Base-by-base conservation (phyloP, 495 filamentous ascomycete genomes). In the Lasiosphaeria ovina region DNA sequence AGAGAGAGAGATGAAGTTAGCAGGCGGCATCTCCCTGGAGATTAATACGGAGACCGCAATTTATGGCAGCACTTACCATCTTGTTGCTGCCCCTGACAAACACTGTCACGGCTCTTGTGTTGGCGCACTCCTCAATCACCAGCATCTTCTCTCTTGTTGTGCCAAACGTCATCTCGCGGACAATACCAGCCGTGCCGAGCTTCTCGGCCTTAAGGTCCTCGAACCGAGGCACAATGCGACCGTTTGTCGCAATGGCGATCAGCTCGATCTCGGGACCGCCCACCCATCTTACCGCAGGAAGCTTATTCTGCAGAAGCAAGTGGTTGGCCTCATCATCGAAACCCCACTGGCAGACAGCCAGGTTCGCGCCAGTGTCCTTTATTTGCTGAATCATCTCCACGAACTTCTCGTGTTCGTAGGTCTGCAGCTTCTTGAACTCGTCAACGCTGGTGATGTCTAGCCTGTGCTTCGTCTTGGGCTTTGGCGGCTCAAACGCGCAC, bases 381-480 rank as follows among this genome's bases (percentile, higher is more conserved):
- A 99, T 93, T 74, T 97, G 88, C 70, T 96, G 81, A 66, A 99
- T 96, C 94, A 99, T 99, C 79, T 98, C 94, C 57, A 89, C 84
- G 71, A 99, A 99, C 75, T 97, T 99, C 72, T 89, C 86, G 60
- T 85, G 87, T 76, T 99, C 94, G 75, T 99, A 99, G 49, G 81
- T 89, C 69, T 99, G 94, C 60, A 99, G 77, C 70, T 91, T 92
- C 81, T 94, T 96, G 80, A 96, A 99, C 75, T 99, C 94, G 61
- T 97, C 93, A 9, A 99, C 93, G 51, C 86, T 90, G 58, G 92
- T 95, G 72, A 99, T 99, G 66, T 99, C 95, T 35, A 99, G 83
- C 83, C 96, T 97, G 79, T 99, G 94, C 84, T 99, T 99, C 33
- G 94, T 99, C 86, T 99, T 99, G 51, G 94, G 94, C 83, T 99